A percentile compares a stretch with the other conserved stretches of the same genome.
Evolutionary conservation across 441 rosid genomes (phyloP).

Genomic region (Erodium texanum): DNA sequence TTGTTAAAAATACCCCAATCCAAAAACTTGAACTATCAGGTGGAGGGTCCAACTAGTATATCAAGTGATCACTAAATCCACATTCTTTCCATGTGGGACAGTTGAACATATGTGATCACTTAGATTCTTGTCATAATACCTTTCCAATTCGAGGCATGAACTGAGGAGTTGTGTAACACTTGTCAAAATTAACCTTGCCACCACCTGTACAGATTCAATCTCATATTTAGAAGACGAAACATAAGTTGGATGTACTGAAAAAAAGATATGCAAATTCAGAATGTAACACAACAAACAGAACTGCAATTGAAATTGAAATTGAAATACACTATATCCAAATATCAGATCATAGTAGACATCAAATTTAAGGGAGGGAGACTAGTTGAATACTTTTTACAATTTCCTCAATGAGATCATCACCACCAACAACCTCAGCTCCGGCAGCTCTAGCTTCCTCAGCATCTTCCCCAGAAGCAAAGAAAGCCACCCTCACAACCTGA

Average conservation of each 20-base stretch:
- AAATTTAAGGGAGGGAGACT: conserved; percentile 4
- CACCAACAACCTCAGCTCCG: conserved; percentile 96
- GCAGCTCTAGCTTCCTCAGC: conserved; percentile 97
- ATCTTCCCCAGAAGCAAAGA: conserved; percentile 87
- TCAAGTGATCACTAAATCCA: too few species aligned
- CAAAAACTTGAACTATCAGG: too few species aligned
- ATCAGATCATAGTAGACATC: conserved; percentile 4
- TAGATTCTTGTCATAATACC: conserved; percentile 42
- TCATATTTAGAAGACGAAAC: conserved; percentile 1
- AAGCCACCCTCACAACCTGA: conserved; percentile 79
- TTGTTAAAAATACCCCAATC: too few species aligned
- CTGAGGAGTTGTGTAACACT: conserved; percentile 69
- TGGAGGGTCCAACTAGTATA: too few species aligned
- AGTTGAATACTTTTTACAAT: conserved; percentile 46
- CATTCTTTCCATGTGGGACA: too few species aligned
- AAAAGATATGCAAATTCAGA: too few species aligned
- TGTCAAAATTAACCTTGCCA: conserved; percentile 73
- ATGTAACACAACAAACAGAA: not conserved
- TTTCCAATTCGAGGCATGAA: conserved; percentile 68
- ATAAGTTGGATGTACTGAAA: not conserved
- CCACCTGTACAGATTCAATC: conserved; percentile 41
- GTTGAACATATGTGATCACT: not conserved
- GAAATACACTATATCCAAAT: conserved; percentile 6
- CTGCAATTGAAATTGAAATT: not conserved
- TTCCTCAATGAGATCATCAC: conserved; percentile 73